Conservation (phyloP, 2,329 filamentous ascomycete genomes). For the Alternaria sp. region DNA sequence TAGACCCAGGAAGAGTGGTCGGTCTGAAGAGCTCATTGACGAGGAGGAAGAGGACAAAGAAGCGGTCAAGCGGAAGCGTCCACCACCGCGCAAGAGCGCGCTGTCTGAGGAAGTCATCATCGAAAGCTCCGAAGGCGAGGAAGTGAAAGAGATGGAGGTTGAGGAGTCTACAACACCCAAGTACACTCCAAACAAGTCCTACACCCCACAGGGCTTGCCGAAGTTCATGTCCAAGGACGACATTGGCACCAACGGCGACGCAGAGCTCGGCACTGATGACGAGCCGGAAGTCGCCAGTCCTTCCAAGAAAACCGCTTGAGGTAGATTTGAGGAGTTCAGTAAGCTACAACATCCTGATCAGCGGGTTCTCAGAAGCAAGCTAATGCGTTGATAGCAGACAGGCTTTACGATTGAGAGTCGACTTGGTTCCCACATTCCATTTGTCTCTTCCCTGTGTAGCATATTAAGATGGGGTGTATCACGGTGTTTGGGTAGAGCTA, state of each 20-base stretch:
- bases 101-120: slow-evolving; percentile 26
- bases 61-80: slow-evolving; percentile 14
- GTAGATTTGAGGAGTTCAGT: neutral
- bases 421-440: neutral
- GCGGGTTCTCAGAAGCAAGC: neutral
- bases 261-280: neutral
- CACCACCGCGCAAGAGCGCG: slow-evolving; percentile 23
- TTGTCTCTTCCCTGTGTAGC: neutral
- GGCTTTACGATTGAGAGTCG: neutral
- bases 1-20: slow-evolving; percentile 26
- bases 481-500: neutral
- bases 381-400: neutral
- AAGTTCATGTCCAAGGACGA: neutral
- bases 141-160: neutral
- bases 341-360: neutral
- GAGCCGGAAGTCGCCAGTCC: neutral
- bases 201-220: slow-evolving; percentile 4
- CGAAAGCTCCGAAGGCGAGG: slow-evolving; percentile 16
- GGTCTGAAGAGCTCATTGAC: slow-evolving; percentile 23
- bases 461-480: neutral
- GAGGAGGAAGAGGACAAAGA: slow-evolving; percentile 20
- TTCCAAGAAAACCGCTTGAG: neutral
- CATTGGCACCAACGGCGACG: neutral
- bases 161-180: neutral
- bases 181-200: neutral